Percentiles rank a stretch among this genome's conserved stretches.
These are phyloP conservation scores for Gilbertella persicaria DNA, from an alignment of 371 early-diverging fungal genomes.

Conservation along the genomic window DNA sequence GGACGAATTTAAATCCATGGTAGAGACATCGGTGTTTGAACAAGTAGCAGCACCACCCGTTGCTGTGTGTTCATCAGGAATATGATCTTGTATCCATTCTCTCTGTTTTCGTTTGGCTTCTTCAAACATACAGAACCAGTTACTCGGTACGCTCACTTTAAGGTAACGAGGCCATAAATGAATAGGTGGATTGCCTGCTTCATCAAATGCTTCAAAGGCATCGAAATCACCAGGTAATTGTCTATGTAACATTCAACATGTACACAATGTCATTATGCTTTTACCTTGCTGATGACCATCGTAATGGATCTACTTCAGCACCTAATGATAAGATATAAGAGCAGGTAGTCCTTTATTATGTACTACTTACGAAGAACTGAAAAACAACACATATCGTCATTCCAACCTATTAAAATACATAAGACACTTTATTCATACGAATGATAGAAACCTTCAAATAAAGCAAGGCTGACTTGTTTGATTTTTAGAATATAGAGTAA, in stretches of 20 bases:
- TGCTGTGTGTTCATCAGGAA: slow-evolving; percentile 6
- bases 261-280: neutral
- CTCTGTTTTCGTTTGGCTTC: slow-evolving; percentile 45
- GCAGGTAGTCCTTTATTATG: neutral
- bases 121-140: slow-evolving; percentile 51
- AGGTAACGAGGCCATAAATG: slow-evolving; percentile 41
- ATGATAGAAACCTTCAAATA: slow-evolving; percentile 43
- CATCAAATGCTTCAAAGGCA: slow-evolving; percentile 47
- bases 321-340: slow-evolving; percentile 16
- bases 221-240: slow-evolving; percentile 50
- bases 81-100: slow-evolving; percentile 23
- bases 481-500: slow-evolving; percentile 42
- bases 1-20: slow-evolving; percentile 13
- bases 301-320: slow-evolving; percentile 39
- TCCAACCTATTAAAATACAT: slow-evolving; percentile 33
- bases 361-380: slow-evolving; percentile 38
- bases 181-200: slow-evolving; percentile 48
- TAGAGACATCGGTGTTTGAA: slow-evolving; percentile 26
- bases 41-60: slow-evolving; percentile 2
- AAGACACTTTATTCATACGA: neutral
- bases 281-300: slow-evolving; percentile 52
- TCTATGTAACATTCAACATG: slow-evolving; percentile 13
- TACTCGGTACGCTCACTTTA: slow-evolving; percentile 31
- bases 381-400: slow-evolving; percentile 54
- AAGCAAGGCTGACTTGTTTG: slow-evolving; percentile 39